Evolutionary conservation across 2,329 filamentous ascomycete species (phyloP), one percentile per base, ranked within the genome.

Genomic region (Cladosporium phlei): DNA sequence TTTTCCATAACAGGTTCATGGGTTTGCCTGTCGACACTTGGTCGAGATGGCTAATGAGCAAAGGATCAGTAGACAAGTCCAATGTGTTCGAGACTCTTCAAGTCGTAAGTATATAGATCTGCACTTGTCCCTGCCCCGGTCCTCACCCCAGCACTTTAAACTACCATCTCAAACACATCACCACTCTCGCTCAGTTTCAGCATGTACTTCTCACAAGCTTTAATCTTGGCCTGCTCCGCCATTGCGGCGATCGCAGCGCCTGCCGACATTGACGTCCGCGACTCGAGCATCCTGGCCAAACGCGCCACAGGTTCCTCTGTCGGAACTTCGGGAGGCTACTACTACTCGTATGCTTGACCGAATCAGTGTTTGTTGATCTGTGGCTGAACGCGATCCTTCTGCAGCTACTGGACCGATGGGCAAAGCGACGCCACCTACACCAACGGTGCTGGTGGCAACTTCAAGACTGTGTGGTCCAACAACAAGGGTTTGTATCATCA

Each of bases 281-380:
- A 47, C 10, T 7, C 45, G 12, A 20, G 29, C 19, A 25, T 14
- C 12, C 29, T 47, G 37, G 20, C 28, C 10, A 38, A 40, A 37
- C 45, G 52, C 54, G 54, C 64, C 51, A 65, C 67, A 24, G 76
- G 75, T 20, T 61, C 68, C 38, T 73, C 68, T 53, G 63, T 66
- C 9, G 77, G 77, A 44, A 75, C 68, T 4, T 66, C 74, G 65
- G 73, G 77, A 55, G 77, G 77, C 42, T 81, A 70, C 66, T 81
- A 75, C 68, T 81, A 76, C 63, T 77, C 74, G 4, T 80, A 72
- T n/a, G n/a, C 68, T 82, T 77, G 77, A 78, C 73, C 40, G 77
- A n/a, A n/a, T n/a, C n/a, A n/a, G n/a, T n/a, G n/a, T n/a, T n/a
- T n/a, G n/a, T n/a, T n/a, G n/a, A n/a, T n/a, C n/a, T n/a, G n/a